Percentiles rank a stretch among this genome's conserved stretches.
phyloP scores from a whole-genome alignment of 2,329 filamentous ascomycete species.

The Ophiostoma quercus region DNA sequence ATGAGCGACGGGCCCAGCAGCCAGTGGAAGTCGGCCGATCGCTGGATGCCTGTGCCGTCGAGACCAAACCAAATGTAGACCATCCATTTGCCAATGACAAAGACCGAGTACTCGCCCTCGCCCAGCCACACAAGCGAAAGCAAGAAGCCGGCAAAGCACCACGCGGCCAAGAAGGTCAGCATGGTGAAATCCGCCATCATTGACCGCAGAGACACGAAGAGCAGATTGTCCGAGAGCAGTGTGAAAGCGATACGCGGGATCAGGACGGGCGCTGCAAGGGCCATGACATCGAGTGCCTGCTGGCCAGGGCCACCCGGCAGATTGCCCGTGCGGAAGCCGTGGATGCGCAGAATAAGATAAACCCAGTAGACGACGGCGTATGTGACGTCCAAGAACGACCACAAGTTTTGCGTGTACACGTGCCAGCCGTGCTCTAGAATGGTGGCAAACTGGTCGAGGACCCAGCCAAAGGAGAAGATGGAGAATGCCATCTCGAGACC shows the following conservation, averaged over 20 bases:
- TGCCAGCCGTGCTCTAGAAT: slow-evolving; percentile 69
- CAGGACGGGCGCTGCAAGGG: slow-evolving; percentile 70
- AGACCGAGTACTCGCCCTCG: slow-evolving; percentile 54
- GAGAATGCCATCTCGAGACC: slow-evolving; percentile 61
- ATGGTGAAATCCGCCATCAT: slow-evolving; percentile 86
- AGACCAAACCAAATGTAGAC: slow-evolving; percentile 89
- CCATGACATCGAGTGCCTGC: slow-evolving; percentile 72
- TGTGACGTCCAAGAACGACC: slow-evolving; percentile 79
- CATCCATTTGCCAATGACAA: slow-evolving; percentile 85
- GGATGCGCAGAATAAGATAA: slow-evolving; percentile 64
- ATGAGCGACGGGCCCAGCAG: slow-evolving; percentile 74
- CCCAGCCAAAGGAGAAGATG: slow-evolving; percentile 73
- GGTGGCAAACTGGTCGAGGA: slow-evolving; percentile 69
- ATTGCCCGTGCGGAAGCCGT: slow-evolving; percentile 50
- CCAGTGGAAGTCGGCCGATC: slow-evolving; percentile 66
- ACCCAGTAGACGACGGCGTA: slow-evolving; percentile 67
- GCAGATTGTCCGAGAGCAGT: slow-evolving; percentile 74
- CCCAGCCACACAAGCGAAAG: slow-evolving; percentile 75
- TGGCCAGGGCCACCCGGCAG: slow-evolving; percentile 46
- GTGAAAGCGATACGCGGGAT: slow-evolving; percentile 78
- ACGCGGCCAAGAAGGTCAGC: slow-evolving; percentile 66
- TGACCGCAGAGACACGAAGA: slow-evolving; percentile 72
- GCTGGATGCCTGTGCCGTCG: slow-evolving; percentile 61
- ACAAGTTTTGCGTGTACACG: slow-evolving; percentile 82
- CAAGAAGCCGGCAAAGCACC: slow-evolving; percentile 80